A percentile compares a stretch with the other conserved stretches of the same genome.
phyloP scores from a whole-genome alignment of 768 basidiomycete genomes.

The Lactarius deliciosus region DNA sequence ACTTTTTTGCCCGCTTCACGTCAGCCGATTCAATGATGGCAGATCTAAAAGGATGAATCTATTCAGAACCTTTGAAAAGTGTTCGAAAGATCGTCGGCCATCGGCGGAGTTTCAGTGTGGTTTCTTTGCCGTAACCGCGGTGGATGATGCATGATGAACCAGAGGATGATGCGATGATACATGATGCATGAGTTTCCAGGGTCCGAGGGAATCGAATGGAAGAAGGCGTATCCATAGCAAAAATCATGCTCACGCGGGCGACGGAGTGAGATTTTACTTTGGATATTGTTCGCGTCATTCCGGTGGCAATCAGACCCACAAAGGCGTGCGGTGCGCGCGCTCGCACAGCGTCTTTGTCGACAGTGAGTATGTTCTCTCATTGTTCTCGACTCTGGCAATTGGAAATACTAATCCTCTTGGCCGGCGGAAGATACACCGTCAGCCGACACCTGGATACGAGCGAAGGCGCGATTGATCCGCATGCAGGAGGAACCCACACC shows the following conservation, averaged over 20 bases:
- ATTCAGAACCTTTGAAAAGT: neutral
- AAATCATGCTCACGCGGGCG: neutral
- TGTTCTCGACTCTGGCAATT: neutral
- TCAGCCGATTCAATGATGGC: neutral
- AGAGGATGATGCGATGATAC: neutral
- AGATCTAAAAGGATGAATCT: neutral
- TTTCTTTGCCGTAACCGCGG: neutral
- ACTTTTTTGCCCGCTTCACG: conserved; percentile 1
- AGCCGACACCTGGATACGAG: neutral
- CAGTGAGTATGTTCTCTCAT: neutral
- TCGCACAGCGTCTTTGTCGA: neutral
- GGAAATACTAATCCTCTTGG: neutral
- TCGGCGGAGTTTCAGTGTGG: neutral
- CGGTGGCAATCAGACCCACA: neutral
- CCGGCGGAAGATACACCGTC: conserved; percentile 5
- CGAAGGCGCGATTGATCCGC: neutral
- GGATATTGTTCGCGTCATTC: neutral
- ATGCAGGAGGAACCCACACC: neutral
- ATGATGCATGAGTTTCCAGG: neutral
- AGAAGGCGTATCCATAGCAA: neutral
- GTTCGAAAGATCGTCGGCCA: conserved; percentile 11
- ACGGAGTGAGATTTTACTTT: neutral
- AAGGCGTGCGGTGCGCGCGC: neutral
- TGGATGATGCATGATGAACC: neutral
- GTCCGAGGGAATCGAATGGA: neutral